phyloP scores from a whole-genome alignment of 148 eudicot species.

The Vaccinium corymbosum region DNA sequence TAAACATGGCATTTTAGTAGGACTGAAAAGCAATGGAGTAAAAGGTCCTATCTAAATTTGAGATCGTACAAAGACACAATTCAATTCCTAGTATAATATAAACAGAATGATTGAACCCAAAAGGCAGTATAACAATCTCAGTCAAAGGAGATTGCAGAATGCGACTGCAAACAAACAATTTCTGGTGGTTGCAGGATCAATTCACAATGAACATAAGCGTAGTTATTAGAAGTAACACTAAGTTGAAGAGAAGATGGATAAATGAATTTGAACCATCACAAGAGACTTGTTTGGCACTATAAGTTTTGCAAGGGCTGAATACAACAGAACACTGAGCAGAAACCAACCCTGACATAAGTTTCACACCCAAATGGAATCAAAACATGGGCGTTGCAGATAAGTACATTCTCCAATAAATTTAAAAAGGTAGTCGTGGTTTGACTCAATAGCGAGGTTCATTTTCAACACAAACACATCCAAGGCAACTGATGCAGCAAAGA shows the following conservation, averaged over 20 bases:
- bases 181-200: neutral
- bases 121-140: neutral
- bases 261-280: neutral
- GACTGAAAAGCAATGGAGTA: conserved; percentile 11
- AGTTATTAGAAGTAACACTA: neutral
- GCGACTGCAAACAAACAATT: neutral
- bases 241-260: neutral
- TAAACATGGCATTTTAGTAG: neutral
- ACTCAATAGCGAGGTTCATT: neutral
- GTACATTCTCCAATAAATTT: conserved; percentile 6
- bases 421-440: neutral
- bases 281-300: neutral
- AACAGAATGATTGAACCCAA: neutral
- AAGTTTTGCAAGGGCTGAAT: neutral
- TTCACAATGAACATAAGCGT: neutral
- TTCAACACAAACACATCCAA: conserved; percentile 7
- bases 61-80: conserved; percentile 3
- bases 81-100: neutral
- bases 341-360: neutral
- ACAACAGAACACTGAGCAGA: neutral
- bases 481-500: neutral
- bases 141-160: neutral
- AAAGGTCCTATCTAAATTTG: neutral
- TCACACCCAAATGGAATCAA: neutral
- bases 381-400: neutral